These are phyloP conservation scores for Selaginella moellendorffii DNA, from an alignment of 75 land plant genomes.

Conservation along the genomic window DNA sequence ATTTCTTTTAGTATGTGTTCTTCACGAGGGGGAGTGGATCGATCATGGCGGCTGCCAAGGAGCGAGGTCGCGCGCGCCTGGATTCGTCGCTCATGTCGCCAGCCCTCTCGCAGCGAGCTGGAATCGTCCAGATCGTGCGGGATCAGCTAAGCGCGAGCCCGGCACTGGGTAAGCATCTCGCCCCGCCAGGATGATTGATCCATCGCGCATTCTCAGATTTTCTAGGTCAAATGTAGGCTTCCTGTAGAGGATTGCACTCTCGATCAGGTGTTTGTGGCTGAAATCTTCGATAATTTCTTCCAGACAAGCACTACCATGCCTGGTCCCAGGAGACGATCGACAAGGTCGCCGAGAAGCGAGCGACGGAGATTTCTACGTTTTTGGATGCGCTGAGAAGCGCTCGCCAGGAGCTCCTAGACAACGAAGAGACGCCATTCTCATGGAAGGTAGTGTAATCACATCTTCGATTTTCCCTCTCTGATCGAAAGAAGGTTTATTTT, in stretches of 20 bases:
- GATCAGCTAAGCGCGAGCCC: conserved; percentile 22
- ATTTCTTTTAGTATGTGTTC: too few relatives aligned
- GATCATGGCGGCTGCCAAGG: conserved; percentile 14
- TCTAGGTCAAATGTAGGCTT: background rate
- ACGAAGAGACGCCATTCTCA: conserved; percentile 7
- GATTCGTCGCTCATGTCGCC: conserved; percentile 43
- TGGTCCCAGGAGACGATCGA: conserved; percentile 13
- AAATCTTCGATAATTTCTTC: too few relatives aligned
- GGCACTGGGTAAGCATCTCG: conserved; percentile 13
- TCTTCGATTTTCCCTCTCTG: background rate
- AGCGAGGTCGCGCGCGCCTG: conserved; percentile 35
- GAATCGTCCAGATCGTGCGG: conserved; percentile 32
- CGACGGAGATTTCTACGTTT: conserved; percentile 32
- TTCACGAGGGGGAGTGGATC: too few relatives aligned
- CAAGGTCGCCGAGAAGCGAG: conserved; percentile 23
- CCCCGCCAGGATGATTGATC: background rate
- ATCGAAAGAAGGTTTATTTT: background rate
- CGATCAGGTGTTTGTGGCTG: background rate
- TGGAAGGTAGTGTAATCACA: conserved; percentile 34
- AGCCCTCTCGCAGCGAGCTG: conserved; percentile 33
- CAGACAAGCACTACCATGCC: conserved; percentile 2
- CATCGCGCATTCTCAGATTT: background rate
- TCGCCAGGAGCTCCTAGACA: conserved; percentile 6
- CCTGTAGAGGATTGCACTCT: background rate
- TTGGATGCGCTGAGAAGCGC: conserved; percentile 58